A percentile compares a stretch with the other conserved stretches of the same genome.
These are phyloP conservation scores for Pythium aquatile DNA, from an alignment of 352 stramenopile species.

Conservation along the genomic window DNA sequence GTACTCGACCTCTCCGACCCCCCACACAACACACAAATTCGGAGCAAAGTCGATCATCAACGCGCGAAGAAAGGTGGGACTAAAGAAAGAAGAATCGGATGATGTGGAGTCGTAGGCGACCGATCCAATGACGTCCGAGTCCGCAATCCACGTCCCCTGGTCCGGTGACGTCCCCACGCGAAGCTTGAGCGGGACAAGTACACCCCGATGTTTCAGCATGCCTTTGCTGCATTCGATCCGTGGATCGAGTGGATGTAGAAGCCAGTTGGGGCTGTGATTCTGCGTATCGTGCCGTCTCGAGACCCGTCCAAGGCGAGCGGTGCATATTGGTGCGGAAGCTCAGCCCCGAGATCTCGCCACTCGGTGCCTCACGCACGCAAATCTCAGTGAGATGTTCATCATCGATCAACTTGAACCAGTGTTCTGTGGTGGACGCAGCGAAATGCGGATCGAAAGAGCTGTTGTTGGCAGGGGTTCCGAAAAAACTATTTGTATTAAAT, in stretches of 20 bases:
- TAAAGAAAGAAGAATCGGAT: too few relatives aligned
- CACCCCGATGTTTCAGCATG: background rate
- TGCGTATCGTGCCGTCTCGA: background rate
- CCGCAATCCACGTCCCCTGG: background rate
- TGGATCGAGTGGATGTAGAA: conserved; percentile 6
- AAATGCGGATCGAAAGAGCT: too few relatives aligned
- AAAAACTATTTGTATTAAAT: too few relatives aligned
- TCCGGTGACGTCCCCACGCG: background rate
- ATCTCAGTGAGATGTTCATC: conserved; percentile 1
- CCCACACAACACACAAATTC: too few relatives aligned
- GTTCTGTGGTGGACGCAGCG: too few relatives aligned
- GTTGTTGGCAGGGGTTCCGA: too few relatives aligned
- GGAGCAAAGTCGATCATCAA: too few relatives aligned
- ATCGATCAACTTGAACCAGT: background rate
- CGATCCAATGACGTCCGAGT: background rate
- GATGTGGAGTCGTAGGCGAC: too few relatives aligned
- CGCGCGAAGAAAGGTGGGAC: too few relatives aligned
- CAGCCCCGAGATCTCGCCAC: background rate
- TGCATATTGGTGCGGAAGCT: conserved; percentile 1
- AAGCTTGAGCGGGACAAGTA: background rate
- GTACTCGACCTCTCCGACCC: background rate
- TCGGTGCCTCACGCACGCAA: background rate
- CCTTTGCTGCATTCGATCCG: background rate
- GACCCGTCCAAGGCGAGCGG: conserved; percentile 1
- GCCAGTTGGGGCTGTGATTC: background rate